Base-by-base conservation (phyloP, 768 basidiomycete species). In the Mycena venus region DNA sequence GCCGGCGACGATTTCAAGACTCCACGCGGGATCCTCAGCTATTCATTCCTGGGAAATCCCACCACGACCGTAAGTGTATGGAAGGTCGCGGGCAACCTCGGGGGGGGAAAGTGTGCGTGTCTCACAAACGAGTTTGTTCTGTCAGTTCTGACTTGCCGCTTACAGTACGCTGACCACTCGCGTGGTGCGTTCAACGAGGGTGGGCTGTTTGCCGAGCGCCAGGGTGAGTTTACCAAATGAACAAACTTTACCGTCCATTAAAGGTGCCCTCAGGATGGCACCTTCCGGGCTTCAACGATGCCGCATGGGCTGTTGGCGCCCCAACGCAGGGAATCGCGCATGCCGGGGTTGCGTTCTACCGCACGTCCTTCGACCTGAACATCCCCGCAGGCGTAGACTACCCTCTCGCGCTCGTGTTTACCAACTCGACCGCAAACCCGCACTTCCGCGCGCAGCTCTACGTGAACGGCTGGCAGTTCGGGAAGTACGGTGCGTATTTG, bases 101-200 rank as follows among this genome's bases (percentile, higher is more conserved):
- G 88, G 42, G 87, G n/a, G 90, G 29, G 87, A 89, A 80, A 75
- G 71, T 65, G 89, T 88, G 60, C 69, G 85, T 65, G 34, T 59
- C 34, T 47, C 47, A 7, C 17, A n/a, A 9, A 2, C 6, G 4
- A 68, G 11, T 56, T 32, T 51, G 21, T 36, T 51, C 38, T n/a
- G 21, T 34, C 38, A 59, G 25, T 32, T 29, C n/a, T 31, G 19
- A 21, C 51, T 72, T 23, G 17, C n/a, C 19, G 34, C 27, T 34
- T 19, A 17, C 67, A 89, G 87, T 89, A 88, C 74, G 79, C 81
- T 34, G 91, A 92, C 78, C 84, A 70, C 25, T 81, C 83, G 27
- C 86, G 91, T 21, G 91, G 91, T 7, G 84, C 89, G n/a, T 80
- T 90, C 68, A 91, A 92, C 73, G 90, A 91, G 78, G 91, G 91